These are phyloP conservation scores for Takashimella koratensis DNA, from an alignment of 1,284 basidiomycete genomes.

Conservation along the genomic window DNA sequence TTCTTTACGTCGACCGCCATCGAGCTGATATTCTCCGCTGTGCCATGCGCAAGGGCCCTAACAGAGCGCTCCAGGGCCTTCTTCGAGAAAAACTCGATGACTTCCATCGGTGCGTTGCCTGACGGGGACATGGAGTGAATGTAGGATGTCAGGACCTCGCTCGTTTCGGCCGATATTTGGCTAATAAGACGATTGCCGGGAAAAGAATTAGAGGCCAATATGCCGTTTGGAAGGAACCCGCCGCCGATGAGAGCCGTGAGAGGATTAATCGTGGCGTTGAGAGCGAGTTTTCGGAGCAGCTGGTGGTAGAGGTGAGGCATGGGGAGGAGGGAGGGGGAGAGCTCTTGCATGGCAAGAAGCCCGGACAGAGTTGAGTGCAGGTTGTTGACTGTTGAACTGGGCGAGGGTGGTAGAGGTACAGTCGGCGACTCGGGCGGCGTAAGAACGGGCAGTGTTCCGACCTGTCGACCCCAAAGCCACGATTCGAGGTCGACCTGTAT, in stretches of 20 bases:
- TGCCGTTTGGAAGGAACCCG: slow-evolving; percentile 71
- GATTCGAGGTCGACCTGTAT: slow-evolving; percentile 40
- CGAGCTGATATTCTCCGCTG: slow-evolving; percentile 66
- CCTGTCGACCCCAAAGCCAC: slow-evolving; percentile 27
- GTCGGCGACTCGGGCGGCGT: slow-evolving; percentile 23
- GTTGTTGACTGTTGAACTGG: slow-evolving; percentile 31
- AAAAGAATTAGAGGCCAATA: slow-evolving; percentile 54
- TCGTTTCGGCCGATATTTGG: slow-evolving; percentile 62
- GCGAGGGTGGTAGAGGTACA: slow-evolving; percentile 56
- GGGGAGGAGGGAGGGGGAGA: slow-evolving; percentile 66
- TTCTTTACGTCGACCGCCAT: slow-evolving; percentile 67
- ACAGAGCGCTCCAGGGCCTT: slow-evolving; percentile 52
- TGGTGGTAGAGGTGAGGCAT: slow-evolving; percentile 66
- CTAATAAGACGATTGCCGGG: slow-evolving; percentile 53
- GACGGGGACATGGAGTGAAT: slow-evolving; percentile 49
- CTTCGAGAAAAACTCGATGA: slow-evolving; percentile 35
- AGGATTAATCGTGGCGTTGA: slow-evolving; percentile 83
- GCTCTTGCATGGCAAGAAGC: slow-evolving; percentile 57
- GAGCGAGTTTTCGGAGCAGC: slow-evolving; percentile 76
- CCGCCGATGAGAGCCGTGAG: slow-evolving; percentile 69
- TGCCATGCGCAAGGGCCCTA: slow-evolving; percentile 57
- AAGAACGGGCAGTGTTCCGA: slow-evolving; percentile 10
- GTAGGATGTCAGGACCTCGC: slow-evolving; percentile 54
- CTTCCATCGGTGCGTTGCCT: slow-evolving; percentile 22
- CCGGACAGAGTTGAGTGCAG: slow-evolving; percentile 67